Evolutionary conservation across 1,139 yeast genomes (phyloP), one percentile per base, ranked within the genome.

Genomic region (Blastobotrys capitulatus): DNA sequence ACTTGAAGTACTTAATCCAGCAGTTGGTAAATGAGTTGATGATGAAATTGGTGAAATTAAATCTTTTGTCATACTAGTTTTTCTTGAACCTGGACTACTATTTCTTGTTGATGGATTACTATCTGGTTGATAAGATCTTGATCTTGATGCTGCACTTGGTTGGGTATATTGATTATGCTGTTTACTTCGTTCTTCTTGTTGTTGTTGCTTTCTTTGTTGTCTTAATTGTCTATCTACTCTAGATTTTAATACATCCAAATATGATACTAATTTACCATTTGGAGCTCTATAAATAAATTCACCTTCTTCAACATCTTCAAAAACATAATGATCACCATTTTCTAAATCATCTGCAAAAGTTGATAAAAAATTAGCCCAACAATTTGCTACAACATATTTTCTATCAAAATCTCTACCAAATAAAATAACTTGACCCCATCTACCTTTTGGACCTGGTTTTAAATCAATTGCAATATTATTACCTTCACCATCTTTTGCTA

Each of bases 401-500:
- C 84, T 78, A 67, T 88, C 97, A 62, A 84, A 87, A 52, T 90
- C 97, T 60, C 95, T 78, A 38, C 97, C 97, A 67, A 87, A 89
- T 48, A 87, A 63, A 51, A 90, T 86, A 25, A 87, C 86, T 65
- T 89, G 96, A 15, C 97, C 97, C 73, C 81, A 76, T 41, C 69
- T 73, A 31, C 96, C 96, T 16, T 71, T 68, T 2, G 80, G 73
- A 3, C 87, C 96, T 1, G 97, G 97, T 2, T 92, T 85, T 53
- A 90, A 73, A 67, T 90, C 97, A 13, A 90, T 75, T 44, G 90
- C 97, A 48, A 90, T 82, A 62, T 88, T 88, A 68, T 90, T 90
- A 18, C 97, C 97, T 10, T 86, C 83, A 52, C 80, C 82, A 64
- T 90, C 97, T 12, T 95, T 86, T 19, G 88, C 79, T 41, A 90